These are phyloP conservation scores for Candida michaelii DNA, from an alignment of 805 yeast species.

Conservation along the genomic window DNA sequence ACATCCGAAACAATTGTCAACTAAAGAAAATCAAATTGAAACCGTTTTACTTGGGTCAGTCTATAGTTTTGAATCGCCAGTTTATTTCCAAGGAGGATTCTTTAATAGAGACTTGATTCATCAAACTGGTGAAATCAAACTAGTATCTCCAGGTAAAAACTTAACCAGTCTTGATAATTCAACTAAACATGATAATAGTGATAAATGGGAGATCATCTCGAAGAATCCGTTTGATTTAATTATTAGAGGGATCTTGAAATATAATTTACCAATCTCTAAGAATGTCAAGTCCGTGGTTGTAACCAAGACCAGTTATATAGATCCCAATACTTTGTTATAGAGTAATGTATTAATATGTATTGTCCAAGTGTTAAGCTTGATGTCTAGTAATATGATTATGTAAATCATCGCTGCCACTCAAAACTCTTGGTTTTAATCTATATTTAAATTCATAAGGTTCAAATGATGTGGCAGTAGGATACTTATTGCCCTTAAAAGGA, in stretches of 20 bases:
- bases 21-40: slow-evolving; percentile 34
- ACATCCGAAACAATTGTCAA: slow-evolving; percentile 17
- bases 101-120: slow-evolving; percentile 58
- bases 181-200: slow-evolving; percentile 38
- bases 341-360: not conserved
- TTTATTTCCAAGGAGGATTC: slow-evolving; percentile 75
- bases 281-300: slow-evolving; percentile 59
- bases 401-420: slow-evolving; percentile 21
- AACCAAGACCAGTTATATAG: slow-evolving; percentile 55
- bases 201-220: slow-evolving; percentile 73
- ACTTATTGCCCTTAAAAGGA: slow-evolving; percentile 50
- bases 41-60: slow-evolving; percentile 79
- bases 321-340: slow-evolving; percentile 38
- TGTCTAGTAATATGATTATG: slow-evolving; percentile 13
- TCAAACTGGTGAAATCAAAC: slow-evolving; percentile 69
- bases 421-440: slow-evolving; percentile 21
- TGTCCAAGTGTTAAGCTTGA: no score
- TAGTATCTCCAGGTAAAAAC: slow-evolving; percentile 67
- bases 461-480: slow-evolving; percentile 60
- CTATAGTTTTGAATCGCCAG: slow-evolving; percentile 63
- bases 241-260: slow-evolving; percentile 77
- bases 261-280: slow-evolving; percentile 62
- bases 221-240: slow-evolving; percentile 84
- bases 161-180: slow-evolving; percentile 27
- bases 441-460: slow-evolving; percentile 51